Conservation (phyloP, 2,329 filamentous ascomycete species). For the Fusarium sambucinum region DNA sequence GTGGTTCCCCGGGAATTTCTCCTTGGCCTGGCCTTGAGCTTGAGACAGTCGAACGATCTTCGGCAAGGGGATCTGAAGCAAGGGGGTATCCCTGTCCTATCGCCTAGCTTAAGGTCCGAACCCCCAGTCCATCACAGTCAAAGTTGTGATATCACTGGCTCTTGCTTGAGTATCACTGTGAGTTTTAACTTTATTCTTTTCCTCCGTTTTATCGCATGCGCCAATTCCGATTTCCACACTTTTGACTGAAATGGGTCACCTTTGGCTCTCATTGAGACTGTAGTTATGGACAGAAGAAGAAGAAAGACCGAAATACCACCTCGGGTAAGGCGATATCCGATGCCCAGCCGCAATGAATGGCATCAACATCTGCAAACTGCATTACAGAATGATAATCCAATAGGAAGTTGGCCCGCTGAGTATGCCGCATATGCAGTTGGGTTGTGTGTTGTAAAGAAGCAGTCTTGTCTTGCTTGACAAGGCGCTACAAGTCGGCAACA, state of each 20-base stretch:
- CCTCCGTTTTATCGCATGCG: background rate
- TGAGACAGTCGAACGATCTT: constrained; percentile 25
- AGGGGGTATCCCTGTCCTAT: background rate
- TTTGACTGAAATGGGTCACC: background rate
- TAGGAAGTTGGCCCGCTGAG: background rate
- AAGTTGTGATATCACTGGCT: background rate
- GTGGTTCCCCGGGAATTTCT: constrained; percentile 11
- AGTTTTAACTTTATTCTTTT: background rate
- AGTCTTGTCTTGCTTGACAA: background rate
- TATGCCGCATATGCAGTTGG: background rate
- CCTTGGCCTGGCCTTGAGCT: constrained; percentile 10
- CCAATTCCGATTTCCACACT: background rate
- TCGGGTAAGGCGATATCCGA: background rate
- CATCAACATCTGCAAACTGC: background rate
- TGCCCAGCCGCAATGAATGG: background rate
- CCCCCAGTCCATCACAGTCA: background rate
- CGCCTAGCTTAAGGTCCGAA: background rate
- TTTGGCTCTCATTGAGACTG: background rate
- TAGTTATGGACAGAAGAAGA: background rate
- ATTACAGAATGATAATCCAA: background rate
- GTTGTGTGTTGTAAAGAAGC: too few species aligned
- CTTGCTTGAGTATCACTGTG: background rate
- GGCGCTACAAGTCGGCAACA: background rate
- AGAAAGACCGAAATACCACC: background rate
- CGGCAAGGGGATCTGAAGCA: background rate